Base-by-base conservation (phyloP, 2,329 filamentous ascomycete species). In the Calonectria hongkongensis region DNA sequence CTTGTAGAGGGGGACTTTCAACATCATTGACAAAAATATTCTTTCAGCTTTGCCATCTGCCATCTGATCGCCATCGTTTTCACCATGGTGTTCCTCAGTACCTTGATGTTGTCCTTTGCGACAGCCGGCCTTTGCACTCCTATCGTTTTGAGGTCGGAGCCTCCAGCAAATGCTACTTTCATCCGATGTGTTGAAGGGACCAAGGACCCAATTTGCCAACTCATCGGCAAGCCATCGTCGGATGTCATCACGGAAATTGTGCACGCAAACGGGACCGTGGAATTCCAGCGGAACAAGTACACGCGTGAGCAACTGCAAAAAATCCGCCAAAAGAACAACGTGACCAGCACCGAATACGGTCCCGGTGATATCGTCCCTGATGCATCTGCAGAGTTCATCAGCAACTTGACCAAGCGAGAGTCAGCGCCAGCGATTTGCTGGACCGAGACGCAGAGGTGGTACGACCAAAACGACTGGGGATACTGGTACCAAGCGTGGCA, bases 401-500 rank as follows among this genome's bases (percentile, higher is more conserved):
- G 58, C 58, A 63, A 63, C 41, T 30, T 63, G 25, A 47, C 58
- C 25, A 63, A 63, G 58, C 58, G 58, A 47, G 58, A 63, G 41
- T 63, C 58, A 6, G 58, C 41, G 1, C 58, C 58, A 4, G 25
- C 58, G n/a, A 21, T 63, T 30, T 63, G 58, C 41, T 47, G 25
- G 41, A 47, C 41, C 41, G 58, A 63, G 41, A 63, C 21, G 43
- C 58, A 63, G 58, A 63, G 58, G 27, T 63, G 58, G 58, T 63
- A 63, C 25, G 58, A 63, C 58, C 58, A 63, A 21, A 47, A 33
- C 41, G 58, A 63, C 41, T 63, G 58, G 58, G 58, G 58, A 18
- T 63, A 63, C 25, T 63, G 58, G 58, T 63, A 63, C 39, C 58
- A 63, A 21, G 58, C 58, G 16, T 63, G 58, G 58, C 58, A 63